Base-by-base conservation (phyloP, 2,329 filamentous ascomycete genomes). In the Colletotrichum tropicicola region DNA sequence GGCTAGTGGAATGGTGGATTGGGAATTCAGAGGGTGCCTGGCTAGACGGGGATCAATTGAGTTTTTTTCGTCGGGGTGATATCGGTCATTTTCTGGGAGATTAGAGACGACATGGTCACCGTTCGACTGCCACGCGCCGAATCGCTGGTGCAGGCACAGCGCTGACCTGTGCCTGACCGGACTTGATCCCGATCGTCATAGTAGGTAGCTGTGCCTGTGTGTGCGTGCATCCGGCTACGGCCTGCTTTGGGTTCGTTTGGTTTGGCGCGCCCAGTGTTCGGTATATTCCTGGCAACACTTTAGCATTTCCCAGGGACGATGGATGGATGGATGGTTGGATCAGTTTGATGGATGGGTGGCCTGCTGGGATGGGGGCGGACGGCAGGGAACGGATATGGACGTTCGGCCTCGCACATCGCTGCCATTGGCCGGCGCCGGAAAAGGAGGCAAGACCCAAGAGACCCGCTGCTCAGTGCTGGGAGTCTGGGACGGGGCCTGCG, bases 11-110 rank as follows among this genome's bases (percentile, higher is more conserved):
- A 12, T 25, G 13, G 19, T 17, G 9, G 19, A 41, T 35, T 32
- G 17, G 19, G 39, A 19, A 12, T 10, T 27, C 17, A 23, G 41
- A 37, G 8, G n/a, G 48, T 59, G 56, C 56, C 61, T 64, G 56
- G 48, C 56, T 64, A 54, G 48, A 48, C 48, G 41, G 48, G 55
- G 48, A 44, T 43, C 32, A 21, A 44, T 60, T 59, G 60, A 53
- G 54, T 35, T 37, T 63, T 58, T 59, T n/a, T 25, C 39, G 37
- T 59, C 41, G 61, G 23, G 25, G 56, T 65, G 61, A 55, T 49
- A 60, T 65, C 48, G 48, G 56, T 48, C 32, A 43, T 55, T 41
- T 44, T 54, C 32, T 44, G 48, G 61, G 61, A 65, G 51, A 65
- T 60, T 55, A 60, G 27, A 32, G 21, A 49, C 21, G 47, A 21